phyloP scores from a whole-genome alignment of 139 green algal genomes.

The Nannochloris sp. region DNA sequence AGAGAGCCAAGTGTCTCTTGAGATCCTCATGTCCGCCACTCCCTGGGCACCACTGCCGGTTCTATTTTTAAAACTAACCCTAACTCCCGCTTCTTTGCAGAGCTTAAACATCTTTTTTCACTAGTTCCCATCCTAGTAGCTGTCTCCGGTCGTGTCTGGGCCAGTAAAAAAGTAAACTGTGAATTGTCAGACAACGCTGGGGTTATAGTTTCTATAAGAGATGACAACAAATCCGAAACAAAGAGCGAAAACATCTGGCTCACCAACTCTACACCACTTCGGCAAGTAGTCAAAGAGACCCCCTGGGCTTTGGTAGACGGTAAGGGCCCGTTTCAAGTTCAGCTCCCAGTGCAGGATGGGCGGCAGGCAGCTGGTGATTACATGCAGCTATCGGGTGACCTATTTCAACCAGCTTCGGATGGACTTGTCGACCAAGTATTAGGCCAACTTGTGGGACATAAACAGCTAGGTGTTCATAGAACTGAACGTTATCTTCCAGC shows the following conservation, averaged over 20 bases:
- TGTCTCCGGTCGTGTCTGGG: conserved; percentile 22
- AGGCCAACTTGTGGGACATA: conserved; percentile 2
- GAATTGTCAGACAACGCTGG: conserved; percentile 16
- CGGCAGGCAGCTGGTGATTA: conserved; percentile 1
- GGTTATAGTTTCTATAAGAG: conserved; percentile 14
- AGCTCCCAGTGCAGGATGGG: conserved; percentile 21
- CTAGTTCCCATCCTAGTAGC: conserved; percentile 24
- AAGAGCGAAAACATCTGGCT: conserved; percentile 13
- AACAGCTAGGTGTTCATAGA: neutral
- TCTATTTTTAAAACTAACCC: neutral
- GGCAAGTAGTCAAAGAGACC: conserved; percentile 3
- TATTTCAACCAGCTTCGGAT: neutral
- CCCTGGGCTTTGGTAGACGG: conserved; percentile 15
- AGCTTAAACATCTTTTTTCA: conserved; percentile 12
- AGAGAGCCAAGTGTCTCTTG: too few relatives aligned
- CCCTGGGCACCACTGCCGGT: too few relatives aligned
- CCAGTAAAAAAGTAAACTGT: conserved; percentile 1
- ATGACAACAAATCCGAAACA: conserved; percentile 16
- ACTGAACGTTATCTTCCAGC: conserved; percentile 8
- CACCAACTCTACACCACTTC: neutral
- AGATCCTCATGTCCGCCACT: too few relatives aligned
- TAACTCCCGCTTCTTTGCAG: neutral
- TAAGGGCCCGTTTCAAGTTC: neutral
- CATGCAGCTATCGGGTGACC: conserved; percentile 10
- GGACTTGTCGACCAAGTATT: neutral